A percentile compares a stretch with the other conserved stretches of the same genome.
Evolutionary conservation across 179 eudicot genomes (phyloP).

Genomic region (Silene noctiflora): DNA sequence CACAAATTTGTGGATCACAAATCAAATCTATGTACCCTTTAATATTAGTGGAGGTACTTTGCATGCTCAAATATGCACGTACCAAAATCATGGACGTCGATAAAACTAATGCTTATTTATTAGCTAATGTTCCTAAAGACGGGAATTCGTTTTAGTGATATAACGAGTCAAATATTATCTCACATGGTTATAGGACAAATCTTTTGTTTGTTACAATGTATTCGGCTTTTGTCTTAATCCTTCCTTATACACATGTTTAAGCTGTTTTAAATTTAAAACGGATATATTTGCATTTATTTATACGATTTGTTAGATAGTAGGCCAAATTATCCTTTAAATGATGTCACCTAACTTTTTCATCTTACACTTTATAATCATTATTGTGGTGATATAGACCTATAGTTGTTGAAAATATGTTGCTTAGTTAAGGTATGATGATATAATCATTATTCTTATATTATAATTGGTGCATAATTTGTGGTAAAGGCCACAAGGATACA

Average conservation of each 20-base stretch:
- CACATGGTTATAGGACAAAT: too few species aligned
- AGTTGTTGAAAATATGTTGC: neutral
- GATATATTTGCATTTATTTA: too few species aligned
- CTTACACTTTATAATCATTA: neutral
- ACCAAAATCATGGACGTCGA: neutral
- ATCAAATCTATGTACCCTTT: neutral
- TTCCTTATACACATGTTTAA: too few species aligned
- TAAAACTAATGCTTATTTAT: neutral
- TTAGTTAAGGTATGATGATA: too few species aligned
- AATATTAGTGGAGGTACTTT: slow-evolving; percentile 9
- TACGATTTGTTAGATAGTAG: neutral
- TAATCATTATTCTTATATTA: too few species aligned
- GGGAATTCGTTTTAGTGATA: too few species aligned
- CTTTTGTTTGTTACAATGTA: too few species aligned
- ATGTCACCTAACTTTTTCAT: slow-evolving; percentile 6
- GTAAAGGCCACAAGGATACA: neutral
- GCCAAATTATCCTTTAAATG: neutral
- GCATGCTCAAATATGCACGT: slow-evolving; percentile 2
- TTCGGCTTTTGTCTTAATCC: too few species aligned
- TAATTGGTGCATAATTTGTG: neutral
- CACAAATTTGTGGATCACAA: slow-evolving; percentile 1
- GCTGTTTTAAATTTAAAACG: too few species aligned
- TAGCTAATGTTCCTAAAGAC: too few species aligned
- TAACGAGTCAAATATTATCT: too few species aligned
- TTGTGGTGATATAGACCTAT: neutral